These are phyloP conservation scores for Pseudodiploospora longispora DNA, from an alignment of 2,329 filamentous ascomycete species.

Conservation along the genomic window DNA sequence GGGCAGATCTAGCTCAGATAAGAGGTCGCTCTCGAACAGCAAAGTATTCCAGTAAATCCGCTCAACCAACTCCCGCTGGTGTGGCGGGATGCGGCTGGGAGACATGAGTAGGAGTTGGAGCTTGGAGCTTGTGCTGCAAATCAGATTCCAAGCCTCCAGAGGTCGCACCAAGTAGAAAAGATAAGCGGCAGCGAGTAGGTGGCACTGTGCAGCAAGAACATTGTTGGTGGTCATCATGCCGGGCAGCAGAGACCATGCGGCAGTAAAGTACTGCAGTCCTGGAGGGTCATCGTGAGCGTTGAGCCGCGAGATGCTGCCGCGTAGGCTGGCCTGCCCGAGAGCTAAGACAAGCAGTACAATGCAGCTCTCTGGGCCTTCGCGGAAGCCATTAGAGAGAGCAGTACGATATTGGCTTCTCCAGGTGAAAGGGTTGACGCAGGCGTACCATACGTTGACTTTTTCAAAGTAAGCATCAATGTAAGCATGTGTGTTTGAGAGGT, in stretches of 20 bases:
- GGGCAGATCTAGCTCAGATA: constrained; percentile 72
- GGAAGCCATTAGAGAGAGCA: constrained; percentile 67
- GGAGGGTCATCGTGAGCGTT: constrained; percentile 62
- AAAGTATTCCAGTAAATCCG: constrained; percentile 80
- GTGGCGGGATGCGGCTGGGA: constrained; percentile 60
- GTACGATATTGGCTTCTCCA: constrained; percentile 70
- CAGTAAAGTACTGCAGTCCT: constrained; percentile 70
- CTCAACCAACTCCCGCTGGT: constrained; percentile 65
- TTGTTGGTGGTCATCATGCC: constrained; percentile 74
- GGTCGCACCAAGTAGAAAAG: constrained; percentile 76
- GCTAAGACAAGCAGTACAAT: constrained; percentile 72
- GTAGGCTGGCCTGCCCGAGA: constrained; percentile 66
- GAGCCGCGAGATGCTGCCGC: constrained; percentile 68
- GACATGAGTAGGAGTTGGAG: constrained; percentile 70
- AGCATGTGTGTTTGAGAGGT: constrained; percentile 64
- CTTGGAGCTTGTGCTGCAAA: constrained; percentile 75
- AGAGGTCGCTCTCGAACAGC: constrained; percentile 71
- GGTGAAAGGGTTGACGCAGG: constrained; percentile 74
- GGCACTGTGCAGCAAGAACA: constrained; percentile 70
- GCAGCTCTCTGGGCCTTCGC: constrained; percentile 73
- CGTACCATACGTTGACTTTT: constrained; percentile 77
- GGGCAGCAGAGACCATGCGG: constrained; percentile 70
- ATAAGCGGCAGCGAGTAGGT: constrained; percentile 73
- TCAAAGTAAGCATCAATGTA: constrained; percentile 78
- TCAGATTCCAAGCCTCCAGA: constrained; percentile 72